Evolutionary conservation across 805 yeast species (phyloP).

Genomic region (Myxozyma vanderwaltii): DNA sequence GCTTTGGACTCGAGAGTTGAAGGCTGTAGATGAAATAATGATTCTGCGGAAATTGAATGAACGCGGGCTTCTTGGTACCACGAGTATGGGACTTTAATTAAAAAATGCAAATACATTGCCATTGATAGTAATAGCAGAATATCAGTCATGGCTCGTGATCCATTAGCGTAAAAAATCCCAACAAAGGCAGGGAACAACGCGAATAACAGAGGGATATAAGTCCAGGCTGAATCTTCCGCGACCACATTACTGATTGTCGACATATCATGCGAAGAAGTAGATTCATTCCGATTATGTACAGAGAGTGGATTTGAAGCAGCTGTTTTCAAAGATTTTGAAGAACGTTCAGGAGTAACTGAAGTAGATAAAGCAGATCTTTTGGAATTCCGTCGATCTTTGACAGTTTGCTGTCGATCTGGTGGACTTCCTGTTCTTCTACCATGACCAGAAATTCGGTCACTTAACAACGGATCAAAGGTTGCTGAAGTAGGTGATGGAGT

Average conservation of each 20-base stretch:
- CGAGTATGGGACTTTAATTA: constrained; percentile 16
- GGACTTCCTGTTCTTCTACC: no score
- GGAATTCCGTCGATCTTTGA: no score
- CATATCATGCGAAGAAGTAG: background rate
- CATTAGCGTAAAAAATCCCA: constrained; percentile 12
- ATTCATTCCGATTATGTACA: background rate
- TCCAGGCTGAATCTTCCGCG: constrained; percentile 5
- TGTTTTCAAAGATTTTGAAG: no score
- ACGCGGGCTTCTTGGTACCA: constrained; percentile 17
- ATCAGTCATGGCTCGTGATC: constrained; percentile 10
- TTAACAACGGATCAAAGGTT: no score
- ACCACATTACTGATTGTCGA: background rate
- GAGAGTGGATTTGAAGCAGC: background rate
- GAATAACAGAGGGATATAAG: constrained; percentile 13
- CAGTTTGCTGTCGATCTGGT: no score
- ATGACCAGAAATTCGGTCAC: no score
- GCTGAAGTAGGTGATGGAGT: no score
- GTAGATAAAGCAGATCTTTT: no score
- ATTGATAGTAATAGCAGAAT: constrained; percentile 12
- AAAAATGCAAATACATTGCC: constrained; percentile 19
- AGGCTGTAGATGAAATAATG: background rate
- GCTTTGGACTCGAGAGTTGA: background rate
- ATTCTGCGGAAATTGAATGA: background rate
- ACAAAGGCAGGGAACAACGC: constrained; percentile 17
- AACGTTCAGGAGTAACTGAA: no score